A percentile compares a stretch with the other conserved stretches of the same genome.
Conservation (phyloP, 73 alveolate genomes). For the Loxodes magnus region DNA sequence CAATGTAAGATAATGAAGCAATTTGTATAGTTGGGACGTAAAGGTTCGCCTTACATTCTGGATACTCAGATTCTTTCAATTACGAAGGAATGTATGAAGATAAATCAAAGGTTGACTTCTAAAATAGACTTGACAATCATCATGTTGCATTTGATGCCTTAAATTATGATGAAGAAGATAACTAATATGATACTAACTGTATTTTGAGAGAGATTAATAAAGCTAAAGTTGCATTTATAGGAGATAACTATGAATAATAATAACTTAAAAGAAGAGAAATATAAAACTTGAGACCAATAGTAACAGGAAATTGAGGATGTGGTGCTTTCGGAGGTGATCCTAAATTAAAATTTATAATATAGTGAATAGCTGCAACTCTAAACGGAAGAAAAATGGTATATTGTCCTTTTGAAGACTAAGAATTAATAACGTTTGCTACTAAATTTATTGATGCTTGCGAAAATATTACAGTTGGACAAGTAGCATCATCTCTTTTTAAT, state of each 20-base stretch:
- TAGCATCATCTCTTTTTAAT: too few relatives aligned
- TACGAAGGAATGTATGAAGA: not conserved
- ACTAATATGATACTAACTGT: slow-evolving; percentile 6
- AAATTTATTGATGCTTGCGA: too few relatives aligned
- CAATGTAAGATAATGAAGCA: slow-evolving; percentile 69
- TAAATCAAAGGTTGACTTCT: too few relatives aligned
- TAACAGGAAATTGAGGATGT: slow-evolving; percentile 82
- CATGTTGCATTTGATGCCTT: slow-evolving; percentile 66
- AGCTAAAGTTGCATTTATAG: slow-evolving; percentile 36
- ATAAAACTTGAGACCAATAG: slow-evolving; percentile 17
- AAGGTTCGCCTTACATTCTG: slow-evolving; percentile 56
- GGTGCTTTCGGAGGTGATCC: slow-evolving; percentile 63
- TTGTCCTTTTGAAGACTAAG: too few relatives aligned
- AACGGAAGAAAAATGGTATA: slow-evolving; percentile 26
- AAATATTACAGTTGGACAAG: too few relatives aligned
- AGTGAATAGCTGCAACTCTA: slow-evolving; percentile 59
- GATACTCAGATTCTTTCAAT: slow-evolving; percentile 38
- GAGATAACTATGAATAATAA: slow-evolving; percentile 3
- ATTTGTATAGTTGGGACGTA: slow-evolving; percentile 55
- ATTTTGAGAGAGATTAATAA: slow-evolving; percentile 55
- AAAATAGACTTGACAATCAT: slow-evolving; percentile 8
- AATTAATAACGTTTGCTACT: too few relatives aligned
- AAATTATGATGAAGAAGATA: not conserved
- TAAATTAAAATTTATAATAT: slow-evolving; percentile 45
- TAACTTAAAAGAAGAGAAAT: not conserved